Base-by-base conservation (phyloP, 495 filamentous ascomycete species). In the Cudoniella acicularis region DNA sequence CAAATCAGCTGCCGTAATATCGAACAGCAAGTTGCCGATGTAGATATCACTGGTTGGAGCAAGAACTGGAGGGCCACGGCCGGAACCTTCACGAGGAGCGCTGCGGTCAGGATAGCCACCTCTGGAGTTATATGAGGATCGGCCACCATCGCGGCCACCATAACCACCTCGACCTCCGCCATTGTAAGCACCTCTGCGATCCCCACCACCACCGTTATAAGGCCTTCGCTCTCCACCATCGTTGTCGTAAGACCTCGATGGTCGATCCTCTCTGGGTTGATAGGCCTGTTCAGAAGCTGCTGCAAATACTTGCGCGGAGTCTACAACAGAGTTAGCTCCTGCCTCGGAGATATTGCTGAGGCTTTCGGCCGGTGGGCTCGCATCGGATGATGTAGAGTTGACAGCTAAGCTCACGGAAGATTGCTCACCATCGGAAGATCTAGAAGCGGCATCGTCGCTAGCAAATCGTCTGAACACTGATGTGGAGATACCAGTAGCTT, bases 11-110 rank as follows among this genome's bases (percentile, higher is more conserved):
- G 84, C 84, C 16, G 85, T 89, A 18, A 89, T 79, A 71, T 96
- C 91, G 67, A 88, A 98, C 66, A 87, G 86, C 20, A 98, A 70
- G 75, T 98, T 98, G 36, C 89, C 89, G 62, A 97, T 66, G 66
- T 91, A 97, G 49, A 95, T 56, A 8, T 75, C 81, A 51, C 74
- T 66, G 46, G 61, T 63, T 25, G 72, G 54, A 36, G 65, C 22
- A 16, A 53, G 17, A 23, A 23, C 47, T n/a, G 18, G 23, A 54
- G 51, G 26, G 27, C 26, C 43, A 21, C 54, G 54, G 24, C 30
- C n/a, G 2, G 13, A 27, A 9, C 50, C 50, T 24, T 18, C 16
- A 53, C n/a, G n/a, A n/a, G n/a, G n/a, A n/a, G n/a, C n/a, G n/a
- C n/a, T n/a, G n/a, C n/a, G n/a, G n/a, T n/a, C n/a, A n/a, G n/a